phyloP scores from a whole-genome alignment of 2,329 filamentous ascomycete genomes.

The Beauveria asiatica region DNA sequence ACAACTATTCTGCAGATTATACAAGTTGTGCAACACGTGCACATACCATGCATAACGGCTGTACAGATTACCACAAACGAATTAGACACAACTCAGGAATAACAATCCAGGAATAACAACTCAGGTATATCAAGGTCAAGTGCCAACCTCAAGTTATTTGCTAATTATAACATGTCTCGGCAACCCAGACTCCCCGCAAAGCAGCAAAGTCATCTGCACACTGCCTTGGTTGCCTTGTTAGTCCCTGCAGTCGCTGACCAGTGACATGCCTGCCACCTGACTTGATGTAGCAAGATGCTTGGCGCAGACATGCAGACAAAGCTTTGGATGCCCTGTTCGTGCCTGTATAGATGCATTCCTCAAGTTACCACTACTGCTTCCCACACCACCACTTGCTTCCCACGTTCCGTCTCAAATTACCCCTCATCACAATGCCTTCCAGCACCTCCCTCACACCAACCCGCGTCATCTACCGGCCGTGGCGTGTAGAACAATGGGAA shows the following conservation, averaged over 20 bases:
- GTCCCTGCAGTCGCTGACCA: neutral
- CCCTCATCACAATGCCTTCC: neutral
- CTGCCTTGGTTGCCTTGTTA: neutral
- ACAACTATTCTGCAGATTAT: no score
- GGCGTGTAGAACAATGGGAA: neutral
- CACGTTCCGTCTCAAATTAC: neutral
- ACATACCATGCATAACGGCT: no score
- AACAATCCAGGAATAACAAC: no score
- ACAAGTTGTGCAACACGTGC: no score
- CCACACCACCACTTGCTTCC: neutral
- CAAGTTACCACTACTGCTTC: neutral
- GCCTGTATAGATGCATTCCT: neutral
- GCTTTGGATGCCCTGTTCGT: no score
- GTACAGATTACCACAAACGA: neutral
- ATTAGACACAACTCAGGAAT: neutral
- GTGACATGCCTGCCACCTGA: neutral
- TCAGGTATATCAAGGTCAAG: no score
- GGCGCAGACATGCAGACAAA: neutral
- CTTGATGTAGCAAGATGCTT: neutral
- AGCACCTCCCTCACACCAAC: neutral
- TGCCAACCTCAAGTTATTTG: neutral
- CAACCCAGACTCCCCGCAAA: neutral
- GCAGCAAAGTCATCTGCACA: neutral
- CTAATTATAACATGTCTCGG: neutral
- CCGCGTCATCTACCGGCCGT: neutral